Base-by-base conservation (phyloP, 352 stramenopile species). In the Phytophthora lateralis region DNA sequence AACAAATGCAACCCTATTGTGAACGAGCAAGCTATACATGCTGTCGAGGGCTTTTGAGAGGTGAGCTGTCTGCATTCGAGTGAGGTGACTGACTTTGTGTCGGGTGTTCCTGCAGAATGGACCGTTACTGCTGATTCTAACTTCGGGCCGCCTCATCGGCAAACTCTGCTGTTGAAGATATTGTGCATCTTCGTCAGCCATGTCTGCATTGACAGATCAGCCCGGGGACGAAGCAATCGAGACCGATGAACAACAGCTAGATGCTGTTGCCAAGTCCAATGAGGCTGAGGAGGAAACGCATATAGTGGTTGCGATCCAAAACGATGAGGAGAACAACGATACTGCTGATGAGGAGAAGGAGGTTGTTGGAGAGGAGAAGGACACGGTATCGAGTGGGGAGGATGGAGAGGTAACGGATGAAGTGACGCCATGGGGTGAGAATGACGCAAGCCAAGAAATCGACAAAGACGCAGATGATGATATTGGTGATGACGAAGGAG, bases 1-100 rank as follows among this genome's bases (percentile, higher is more conserved):
- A 63, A 62, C 60, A 69, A 73, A 73, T 73, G 53, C 60, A 69
- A 66, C 44, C 55, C 21, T 64, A 69, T 62, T 73, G 60, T 70
- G 65, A 73, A 70, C n/a, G n/a, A n/a, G n/a, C n/a, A n/a, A n/a
- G n/a, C n/a, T n/a, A n/a, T n/a, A n/a, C 21, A 29, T 34, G 44
- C 32, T 42, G 35, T n/a, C 32, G 12, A 29, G 32, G 32, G 18
- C 7, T 45, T 15, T 57, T 17, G 24, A 46, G 6, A 26, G 32
- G 24, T 42, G 15, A 41, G 32, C 15, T 39, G 30, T 8, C 50
- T 57, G 24, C 24, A 20, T 14, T n/a, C 18, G 20, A 10, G 21
- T 54, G 34, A 27, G 32, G 9, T 37, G 47, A 58, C 37, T 63
- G 11, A 56, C 43, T 34, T 32, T 21, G 20, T 4, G n/a, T 38